Evolutionary conservation across 177 flowering plant genomes (phyloP), one percentile per base, ranked within the genome.

Genomic region (Vitis hybrid): DNA sequence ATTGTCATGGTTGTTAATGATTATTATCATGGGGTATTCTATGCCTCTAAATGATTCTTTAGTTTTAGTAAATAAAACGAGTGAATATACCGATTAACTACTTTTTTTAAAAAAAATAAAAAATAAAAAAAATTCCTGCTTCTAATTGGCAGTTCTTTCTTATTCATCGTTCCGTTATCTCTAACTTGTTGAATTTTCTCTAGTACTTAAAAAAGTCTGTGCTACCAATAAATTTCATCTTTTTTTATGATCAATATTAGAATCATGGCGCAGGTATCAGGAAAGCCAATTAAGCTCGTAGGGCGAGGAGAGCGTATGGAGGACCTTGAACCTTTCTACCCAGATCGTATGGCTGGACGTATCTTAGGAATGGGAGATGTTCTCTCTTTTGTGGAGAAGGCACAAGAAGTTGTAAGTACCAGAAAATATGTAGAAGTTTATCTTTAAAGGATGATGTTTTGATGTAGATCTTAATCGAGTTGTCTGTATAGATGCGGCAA

Each of bases 301-400:
- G 99, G 99, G 34, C 86, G 99, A 23, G 98, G 99, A 71, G 99
- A 94, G 75, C 89, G 97, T 14, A 88, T 94, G 93, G 98, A 94
- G 80, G 99, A 94, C 70, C 97, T 94, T 60, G 98, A 94, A 76
- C 99, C 97, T 34, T 94, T 94, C 83, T 93, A 94, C 70, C 99
- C 99, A 51, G 92, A 92, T 77, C 95, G 98, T 64, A 94, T 94
- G 99, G 99, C 97, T 26, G 99, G 99, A 51, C 91, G 98, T 26
- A 86, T 94, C 66, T 81, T 95, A 75, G 99, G 99, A 80, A 95
- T 95, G 99, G 99, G 99, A 59, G 99, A 95, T 80, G 98, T 95
- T 79, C 94, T 95, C 55, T 86, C 98, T 64, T 90, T 93, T 79
- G 99, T 95, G 60, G 99, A 95, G 86, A 95, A 95, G 79, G 98